These are phyloP conservation scores for Hyphopichia homilentoma DNA, from an alignment of 805 yeast genomes.

Conservation along the genomic window DNA sequence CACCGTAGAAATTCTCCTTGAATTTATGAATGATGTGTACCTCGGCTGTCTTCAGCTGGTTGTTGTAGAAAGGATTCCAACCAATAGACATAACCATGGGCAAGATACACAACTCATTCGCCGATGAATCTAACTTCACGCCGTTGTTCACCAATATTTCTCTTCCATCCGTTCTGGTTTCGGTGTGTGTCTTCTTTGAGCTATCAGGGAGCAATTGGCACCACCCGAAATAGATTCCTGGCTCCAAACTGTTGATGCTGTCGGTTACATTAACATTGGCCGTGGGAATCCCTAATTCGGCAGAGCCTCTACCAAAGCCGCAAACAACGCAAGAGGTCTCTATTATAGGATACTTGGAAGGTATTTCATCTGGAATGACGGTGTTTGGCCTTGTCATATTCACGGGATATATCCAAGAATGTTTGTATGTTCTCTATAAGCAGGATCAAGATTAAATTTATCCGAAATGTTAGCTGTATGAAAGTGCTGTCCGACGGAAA, in stretches of 20 bases:
- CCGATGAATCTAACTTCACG: constrained; percentile 29
- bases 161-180: constrained; percentile 21
- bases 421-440: too few relatives aligned
- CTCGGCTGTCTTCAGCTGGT: constrained; percentile 79
- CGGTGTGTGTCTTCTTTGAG: constrained; percentile 9
- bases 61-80: constrained; percentile 88
- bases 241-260: constrained; percentile 38
- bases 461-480: too few relatives aligned
- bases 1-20: constrained; percentile 72
- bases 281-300: constrained; percentile 93
- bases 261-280: constrained; percentile 76
- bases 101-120: constrained; percentile 44
- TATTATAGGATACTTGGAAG: constrained; percentile 50
- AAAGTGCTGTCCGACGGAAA: too few relatives aligned
- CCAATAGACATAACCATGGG: constrained; percentile 97
- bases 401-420: too few relatives aligned
- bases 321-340: constrained; percentile 50
- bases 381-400: constrained; percentile 42
- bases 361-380: constrained; percentile 40
- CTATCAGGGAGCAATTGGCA: constrained; percentile 31
- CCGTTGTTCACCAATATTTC: constrained; percentile 59
- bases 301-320: constrained; percentile 95
- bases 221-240: constrained; percentile 93
- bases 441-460: too few relatives aligned
- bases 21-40: constrained; percentile 81